These are phyloP conservation scores for Lepidium africanum DNA, from an alignment of 345 rosid species.

Conservation along the genomic window DNA sequence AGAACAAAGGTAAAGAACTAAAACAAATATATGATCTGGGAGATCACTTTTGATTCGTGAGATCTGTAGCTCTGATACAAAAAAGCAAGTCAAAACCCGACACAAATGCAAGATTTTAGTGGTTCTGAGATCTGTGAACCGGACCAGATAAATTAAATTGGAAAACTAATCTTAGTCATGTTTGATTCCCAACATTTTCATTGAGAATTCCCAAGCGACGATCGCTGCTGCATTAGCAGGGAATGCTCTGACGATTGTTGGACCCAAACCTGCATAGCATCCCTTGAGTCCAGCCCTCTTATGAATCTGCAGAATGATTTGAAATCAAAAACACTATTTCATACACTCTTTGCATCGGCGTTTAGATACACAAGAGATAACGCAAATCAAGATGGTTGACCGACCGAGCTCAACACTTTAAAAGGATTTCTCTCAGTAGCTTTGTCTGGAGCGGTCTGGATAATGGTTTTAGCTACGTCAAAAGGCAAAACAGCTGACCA, in stretches of 20 bases:
- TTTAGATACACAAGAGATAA: slow-evolving; percentile 7
- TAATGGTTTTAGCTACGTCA: slow-evolving; percentile 89
- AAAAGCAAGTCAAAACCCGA: background rate
- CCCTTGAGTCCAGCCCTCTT: slow-evolving; percentile 72
- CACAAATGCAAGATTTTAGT: background rate
- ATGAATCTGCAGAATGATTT: slow-evolving; percentile 44
- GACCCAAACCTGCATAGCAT: slow-evolving; percentile 86
- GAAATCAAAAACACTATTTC: background rate
- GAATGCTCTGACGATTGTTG: slow-evolving; percentile 78
- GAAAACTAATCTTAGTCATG: slow-evolving; percentile 29
- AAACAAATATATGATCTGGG: background rate
- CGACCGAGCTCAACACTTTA: slow-evolving; percentile 57
- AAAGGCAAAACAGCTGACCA: slow-evolving; percentile 81
- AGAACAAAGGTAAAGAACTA: background rate
- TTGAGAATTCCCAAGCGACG: slow-evolving; percentile 89
- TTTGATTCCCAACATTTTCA: slow-evolving; percentile 64
- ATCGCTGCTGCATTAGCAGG: slow-evolving; percentile 98
- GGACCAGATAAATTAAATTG: background rate
- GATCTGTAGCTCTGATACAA: background rate
- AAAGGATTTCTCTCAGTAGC: slow-evolving; percentile 59
- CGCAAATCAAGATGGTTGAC: slow-evolving; percentile 9
- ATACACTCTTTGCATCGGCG: background rate
- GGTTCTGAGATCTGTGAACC: slow-evolving; percentile 4
- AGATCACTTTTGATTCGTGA: background rate
- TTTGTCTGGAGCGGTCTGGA: slow-evolving; percentile 68